Conservation (phyloP, 139 green algal genomes). For the Coccomyxa sp. region DNA sequence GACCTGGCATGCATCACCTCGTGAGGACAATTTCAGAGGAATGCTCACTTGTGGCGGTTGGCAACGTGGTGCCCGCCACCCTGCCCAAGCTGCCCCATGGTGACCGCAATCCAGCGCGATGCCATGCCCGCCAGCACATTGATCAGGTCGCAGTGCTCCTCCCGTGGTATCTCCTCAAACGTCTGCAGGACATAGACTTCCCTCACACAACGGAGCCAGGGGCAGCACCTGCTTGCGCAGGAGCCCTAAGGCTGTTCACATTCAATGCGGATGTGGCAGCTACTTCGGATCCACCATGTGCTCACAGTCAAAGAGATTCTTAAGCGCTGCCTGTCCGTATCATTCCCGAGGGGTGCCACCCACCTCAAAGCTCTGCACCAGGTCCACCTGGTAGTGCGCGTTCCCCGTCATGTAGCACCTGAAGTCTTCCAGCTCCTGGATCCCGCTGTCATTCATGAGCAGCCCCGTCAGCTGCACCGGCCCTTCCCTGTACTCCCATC, state of each 20-base stretch:
- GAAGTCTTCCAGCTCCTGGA: background rate
- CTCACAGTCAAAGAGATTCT: no score
- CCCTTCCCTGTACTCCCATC: background rate
- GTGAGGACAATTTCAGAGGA: background rate
- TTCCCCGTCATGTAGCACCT: background rate
- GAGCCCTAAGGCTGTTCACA: no score
- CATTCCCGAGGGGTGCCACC: background rate
- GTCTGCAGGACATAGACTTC: background rate
- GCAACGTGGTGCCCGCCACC: background rate
- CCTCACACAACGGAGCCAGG: background rate
- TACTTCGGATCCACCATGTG: no score
- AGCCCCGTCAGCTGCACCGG: background rate
- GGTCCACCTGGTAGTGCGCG: background rate
- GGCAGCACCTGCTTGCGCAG: no score
- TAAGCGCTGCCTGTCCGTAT: no score
- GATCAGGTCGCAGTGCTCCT: background rate
- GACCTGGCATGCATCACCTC: no score
- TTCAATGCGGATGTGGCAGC: no score
- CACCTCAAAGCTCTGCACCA: background rate
- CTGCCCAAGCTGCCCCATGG: background rate
- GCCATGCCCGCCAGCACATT: background rate
- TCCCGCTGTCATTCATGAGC: background rate
- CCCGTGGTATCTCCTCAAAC: background rate
- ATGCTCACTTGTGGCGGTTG: background rate
- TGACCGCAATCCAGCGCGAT: background rate